Conservation (phyloP, 169 alveolate genomes). For the Hepatocystis sp. region DNA sequence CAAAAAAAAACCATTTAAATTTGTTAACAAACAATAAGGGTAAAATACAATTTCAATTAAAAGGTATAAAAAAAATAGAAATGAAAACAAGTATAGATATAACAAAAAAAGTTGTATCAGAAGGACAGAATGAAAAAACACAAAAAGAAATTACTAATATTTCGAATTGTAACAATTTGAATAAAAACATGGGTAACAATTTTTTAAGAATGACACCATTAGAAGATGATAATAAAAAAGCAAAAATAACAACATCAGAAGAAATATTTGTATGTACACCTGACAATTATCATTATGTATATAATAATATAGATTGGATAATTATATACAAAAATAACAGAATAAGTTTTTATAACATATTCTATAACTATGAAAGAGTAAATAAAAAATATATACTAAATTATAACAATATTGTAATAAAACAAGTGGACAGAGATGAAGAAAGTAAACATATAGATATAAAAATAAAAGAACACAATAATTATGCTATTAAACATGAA, state of each 20-base stretch:
- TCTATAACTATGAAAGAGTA: slow-evolving; percentile 13
- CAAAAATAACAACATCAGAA: not conserved
- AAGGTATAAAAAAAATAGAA: too few species aligned
- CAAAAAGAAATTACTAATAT: too few species aligned
- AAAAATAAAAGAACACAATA: too few species aligned
- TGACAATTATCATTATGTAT: slow-evolving; percentile 49
- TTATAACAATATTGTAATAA: slow-evolving; percentile 17
- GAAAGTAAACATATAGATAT: not conserved
- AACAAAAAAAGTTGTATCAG: not conserved
- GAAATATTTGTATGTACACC: slow-evolving; percentile 61
- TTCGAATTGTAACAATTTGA: too few species aligned
- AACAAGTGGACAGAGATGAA: not conserved
- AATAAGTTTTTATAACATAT: slow-evolving; percentile 17
- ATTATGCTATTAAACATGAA: too few species aligned
- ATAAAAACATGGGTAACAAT: too few species aligned
- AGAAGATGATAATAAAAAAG: too few species aligned
- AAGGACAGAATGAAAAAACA: not conserved
- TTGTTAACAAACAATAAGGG: too few species aligned
- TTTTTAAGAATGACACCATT: too few species aligned
- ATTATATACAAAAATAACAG: slow-evolving; percentile 5
- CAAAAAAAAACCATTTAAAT: slow-evolving; percentile 1
- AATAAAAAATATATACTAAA: slow-evolving; percentile 11
- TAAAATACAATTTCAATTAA: too few species aligned
- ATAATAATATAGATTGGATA: slow-evolving; percentile 50
- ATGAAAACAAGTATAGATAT: too few species aligned